phyloP scores from a whole-genome alignment of 2,329 filamentous ascomycete genomes.

The Penicillium olsonii region DNA sequence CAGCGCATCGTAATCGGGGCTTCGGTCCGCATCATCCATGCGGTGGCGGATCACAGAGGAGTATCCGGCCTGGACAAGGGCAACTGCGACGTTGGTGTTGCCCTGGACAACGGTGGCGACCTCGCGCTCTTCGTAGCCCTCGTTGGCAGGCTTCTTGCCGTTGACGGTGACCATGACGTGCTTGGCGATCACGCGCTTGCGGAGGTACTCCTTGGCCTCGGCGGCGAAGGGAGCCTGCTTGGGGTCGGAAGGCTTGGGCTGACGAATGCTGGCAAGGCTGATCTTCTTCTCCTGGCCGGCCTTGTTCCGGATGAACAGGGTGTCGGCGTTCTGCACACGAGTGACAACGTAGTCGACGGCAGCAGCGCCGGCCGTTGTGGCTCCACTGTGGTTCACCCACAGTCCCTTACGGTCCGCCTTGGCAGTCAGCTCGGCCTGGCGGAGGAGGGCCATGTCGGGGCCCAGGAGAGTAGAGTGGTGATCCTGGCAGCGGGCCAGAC shows the following conservation, averaged over 20 bases:
- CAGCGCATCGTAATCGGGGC: constrained; percentile 80
- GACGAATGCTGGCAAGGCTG: constrained; percentile 87
- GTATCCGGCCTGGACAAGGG: constrained; percentile 89
- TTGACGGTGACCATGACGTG: constrained; percentile 87
- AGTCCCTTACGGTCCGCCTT: constrained; percentile 75
- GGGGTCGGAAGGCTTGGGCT: constrained; percentile 84
- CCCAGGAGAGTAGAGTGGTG: constrained; percentile 94
- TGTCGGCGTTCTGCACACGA: constrained; percentile 86
- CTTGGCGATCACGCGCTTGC: constrained; percentile 94
- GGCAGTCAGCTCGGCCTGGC: constrained; percentile 83
- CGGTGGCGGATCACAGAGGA: constrained; percentile 92
- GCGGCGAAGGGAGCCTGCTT: constrained; percentile 86
- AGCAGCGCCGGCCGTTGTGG: constrained; percentile 60
- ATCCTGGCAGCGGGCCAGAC: constrained; percentile 89
- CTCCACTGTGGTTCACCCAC: constrained; percentile 75
- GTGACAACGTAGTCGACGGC: constrained; percentile 77
- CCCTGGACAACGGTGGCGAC: constrained; percentile 84
- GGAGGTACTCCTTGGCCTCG: constrained; percentile 93
- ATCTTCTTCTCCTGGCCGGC: constrained; percentile 83
- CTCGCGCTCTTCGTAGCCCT: constrained; percentile 91
- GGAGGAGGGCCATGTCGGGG: constrained; percentile 79
- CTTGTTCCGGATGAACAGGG: constrained; percentile 83
- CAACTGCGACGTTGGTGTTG: constrained; percentile 81
- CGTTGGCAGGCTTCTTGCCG: constrained; percentile 83
- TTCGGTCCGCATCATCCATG: constrained; percentile 90